phyloP scores from a whole-genome alignment of 2,329 filamentous ascomycete genomes.

The Arthrobotrys sinensis region DNA sequence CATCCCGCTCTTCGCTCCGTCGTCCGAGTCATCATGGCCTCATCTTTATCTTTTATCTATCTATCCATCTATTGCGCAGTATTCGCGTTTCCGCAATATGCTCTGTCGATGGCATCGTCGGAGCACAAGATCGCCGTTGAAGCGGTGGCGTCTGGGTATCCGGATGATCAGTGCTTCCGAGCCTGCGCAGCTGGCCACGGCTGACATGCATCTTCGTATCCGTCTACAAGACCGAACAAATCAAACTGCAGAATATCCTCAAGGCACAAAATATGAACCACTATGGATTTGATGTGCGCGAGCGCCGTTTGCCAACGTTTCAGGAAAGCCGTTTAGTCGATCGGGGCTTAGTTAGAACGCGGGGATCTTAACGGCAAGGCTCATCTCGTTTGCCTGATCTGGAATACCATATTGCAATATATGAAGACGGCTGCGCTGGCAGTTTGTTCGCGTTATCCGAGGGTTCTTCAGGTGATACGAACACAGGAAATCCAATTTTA shows the following conservation, averaged over 20 bases:
- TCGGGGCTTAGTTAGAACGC: not conserved
- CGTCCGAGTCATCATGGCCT: slow-evolving; percentile 27
- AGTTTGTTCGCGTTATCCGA: slow-evolving; percentile 22
- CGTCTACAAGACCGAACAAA: not conserved
- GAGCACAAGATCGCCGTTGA: slow-evolving; percentile 31
- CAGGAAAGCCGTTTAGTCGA: not conserved
- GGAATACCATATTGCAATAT: not conserved
- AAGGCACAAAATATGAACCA: slow-evolving; percentile 13
- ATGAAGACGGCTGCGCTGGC: not conserved
- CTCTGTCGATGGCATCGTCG: slow-evolving; percentile 28
- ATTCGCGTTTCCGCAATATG: slow-evolving; percentile 13
- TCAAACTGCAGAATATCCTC: slow-evolving; percentile 6
- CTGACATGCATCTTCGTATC: slow-evolving; percentile 22
- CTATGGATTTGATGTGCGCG: slow-evolving; percentile 4
- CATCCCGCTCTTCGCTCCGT: slow-evolving; percentile 25
- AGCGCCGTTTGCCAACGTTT: slow-evolving; percentile 22
- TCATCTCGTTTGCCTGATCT: slow-evolving; percentile 12
- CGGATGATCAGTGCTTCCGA: slow-evolving; percentile 28
- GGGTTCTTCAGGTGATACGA: slow-evolving; percentile 12
- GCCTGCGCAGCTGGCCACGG: slow-evolving; percentile 23
- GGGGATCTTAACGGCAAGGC: slow-evolving; percentile 27
- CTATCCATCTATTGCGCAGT: slow-evolving; percentile 9
- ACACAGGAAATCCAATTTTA: slow-evolving; percentile 25
- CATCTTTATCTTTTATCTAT: slow-evolving; percentile 12
- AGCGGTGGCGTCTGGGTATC: slow-evolving; percentile 16